These are phyloP conservation scores for Hypoxylon intermedium DNA, from an alignment of 495 filamentous ascomycete genomes.

Conservation along the genomic window DNA sequence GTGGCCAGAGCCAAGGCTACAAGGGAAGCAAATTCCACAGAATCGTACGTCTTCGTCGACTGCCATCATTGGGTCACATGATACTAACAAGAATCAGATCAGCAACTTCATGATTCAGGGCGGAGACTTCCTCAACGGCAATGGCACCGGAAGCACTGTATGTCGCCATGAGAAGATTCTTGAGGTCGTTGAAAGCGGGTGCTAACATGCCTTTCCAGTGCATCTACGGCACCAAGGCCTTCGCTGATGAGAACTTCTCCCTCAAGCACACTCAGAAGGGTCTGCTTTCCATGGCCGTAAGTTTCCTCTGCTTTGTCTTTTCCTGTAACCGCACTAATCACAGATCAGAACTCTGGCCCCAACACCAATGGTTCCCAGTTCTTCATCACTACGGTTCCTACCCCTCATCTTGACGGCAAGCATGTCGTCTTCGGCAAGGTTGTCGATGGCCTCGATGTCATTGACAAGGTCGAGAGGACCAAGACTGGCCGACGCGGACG, in stretches of 20 bases:
- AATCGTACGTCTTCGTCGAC: slow-evolving; percentile 68
- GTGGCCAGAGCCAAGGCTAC: slow-evolving; percentile 87
- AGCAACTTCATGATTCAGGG: slow-evolving; percentile 97
- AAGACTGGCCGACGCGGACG: slow-evolving; percentile 73
- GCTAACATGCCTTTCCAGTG: slow-evolving; percentile 43
- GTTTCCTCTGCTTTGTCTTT: slow-evolving; percentile 1
- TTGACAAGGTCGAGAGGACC: slow-evolving; percentile 89
- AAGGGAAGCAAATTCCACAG: slow-evolving; percentile 95
- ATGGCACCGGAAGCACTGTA: slow-evolving; percentile 82
- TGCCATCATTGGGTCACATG: not conserved
- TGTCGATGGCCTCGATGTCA: slow-evolving; percentile 86
- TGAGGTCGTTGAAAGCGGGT: not conserved
- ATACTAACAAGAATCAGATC: slow-evolving; percentile 63
- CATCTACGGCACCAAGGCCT: slow-evolving; percentile 85
- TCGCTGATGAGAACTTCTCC: slow-evolving; percentile 88
- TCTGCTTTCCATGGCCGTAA: slow-evolving; percentile 90
- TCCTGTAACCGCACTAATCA: slow-evolving; percentile 3
- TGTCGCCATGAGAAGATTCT: slow-evolving; percentile 5
- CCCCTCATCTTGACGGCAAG: slow-evolving; percentile 90
- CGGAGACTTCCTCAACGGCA: slow-evolving; percentile 93
- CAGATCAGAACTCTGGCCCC: slow-evolving; percentile 79
- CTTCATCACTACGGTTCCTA: slow-evolving; percentile 88
- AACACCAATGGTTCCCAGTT: slow-evolving; percentile 97
- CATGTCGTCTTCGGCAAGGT: slow-evolving; percentile 97
- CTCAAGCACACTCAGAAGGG: slow-evolving; percentile 80